Base-by-base conservation (phyloP, 2,329 filamentous ascomycete species). In the Fonsecaea monophora region DNA sequence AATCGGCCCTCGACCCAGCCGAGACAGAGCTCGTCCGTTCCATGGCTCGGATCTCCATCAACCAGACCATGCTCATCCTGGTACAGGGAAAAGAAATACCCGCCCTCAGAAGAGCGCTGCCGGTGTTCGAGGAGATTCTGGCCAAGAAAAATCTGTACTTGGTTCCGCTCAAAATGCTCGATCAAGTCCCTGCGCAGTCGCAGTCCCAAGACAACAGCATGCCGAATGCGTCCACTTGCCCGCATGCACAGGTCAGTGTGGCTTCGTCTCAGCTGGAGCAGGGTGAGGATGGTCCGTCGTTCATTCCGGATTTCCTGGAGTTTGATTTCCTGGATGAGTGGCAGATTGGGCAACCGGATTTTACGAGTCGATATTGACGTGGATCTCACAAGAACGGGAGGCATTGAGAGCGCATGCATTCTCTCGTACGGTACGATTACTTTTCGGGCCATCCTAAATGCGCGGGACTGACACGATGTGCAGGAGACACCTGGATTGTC, bases 21-120 rank as follows among this genome's bases (percentile, higher is more conserved):
- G 70, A 71, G 69, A 70, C 69, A 67, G 70, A 72, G 55, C 69
- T 72, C 38, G 68, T 72, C 69, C 70, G 69, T 66, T 72, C 70
- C 69, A 71, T 72, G 70, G 70, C 70, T 67, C 70, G 70, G 58
- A 72, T 72, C 64, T 72, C 69, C 65, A 72, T 72, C 70, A 72
- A 64, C 68, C 69, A 72, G 62, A 66, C 64, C 65, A 72, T 72
- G 69, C 70, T 72, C 64, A 8, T 72, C 60, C 70, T 72, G 63
- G 66, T 55, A 60, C 70, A 71, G 55, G 69, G 70, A 63, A 70
- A 69, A 68, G 70, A 72, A 68, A 71, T 72, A 62, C 70, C 70
- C 42, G 69, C 61, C 60, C 48, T 72, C 60, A 72, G 70, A 68
- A 68, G 70, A 72, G 70, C 70, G 38, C 68, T 72, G 60, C 70